Evolutionary conservation across 176 grass and related monocot genomes (phyloP).

Genomic region (Bothriochloa decipiens): DNA sequence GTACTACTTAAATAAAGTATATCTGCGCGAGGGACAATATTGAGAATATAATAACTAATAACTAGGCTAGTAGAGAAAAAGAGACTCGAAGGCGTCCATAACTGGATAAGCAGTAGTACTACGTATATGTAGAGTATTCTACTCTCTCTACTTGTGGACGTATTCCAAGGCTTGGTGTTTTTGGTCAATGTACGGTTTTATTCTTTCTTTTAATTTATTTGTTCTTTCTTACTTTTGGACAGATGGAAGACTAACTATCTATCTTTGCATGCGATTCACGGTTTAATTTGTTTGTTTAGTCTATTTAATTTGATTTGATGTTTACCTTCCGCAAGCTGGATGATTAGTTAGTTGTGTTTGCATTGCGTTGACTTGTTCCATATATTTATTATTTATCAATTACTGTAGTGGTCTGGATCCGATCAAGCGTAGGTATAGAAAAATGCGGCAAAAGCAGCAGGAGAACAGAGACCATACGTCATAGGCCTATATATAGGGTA

Average conservation of each 20-base stretch:
- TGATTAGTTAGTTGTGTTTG: background rate
- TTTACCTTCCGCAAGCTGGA: background rate
- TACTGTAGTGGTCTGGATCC: background rate
- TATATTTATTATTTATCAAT: background rate
- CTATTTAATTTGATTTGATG: background rate
- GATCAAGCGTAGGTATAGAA: background rate
- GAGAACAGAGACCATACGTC: background rate
- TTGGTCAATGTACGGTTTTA: background rate
- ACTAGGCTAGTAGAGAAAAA: too few relatives aligned
- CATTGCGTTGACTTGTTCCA: background rate
- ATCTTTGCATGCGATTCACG: background rate
- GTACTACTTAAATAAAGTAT: background rate
- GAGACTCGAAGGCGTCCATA: background rate
- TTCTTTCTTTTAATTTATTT: background rate
- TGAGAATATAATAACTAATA: too few relatives aligned
- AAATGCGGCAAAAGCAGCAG: background rate
- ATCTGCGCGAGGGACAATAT: too few relatives aligned
- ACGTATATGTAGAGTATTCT: background rate
- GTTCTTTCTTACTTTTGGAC: background rate
- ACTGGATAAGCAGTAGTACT: background rate
- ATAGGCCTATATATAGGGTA: background rate
- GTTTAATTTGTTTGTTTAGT: background rate
- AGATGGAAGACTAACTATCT: background rate
- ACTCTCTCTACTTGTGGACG: background rate
- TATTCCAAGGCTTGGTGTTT: background rate